These are phyloP conservation scores for Cryptococcus wingfieldii DNA, from an alignment of 1,284 basidiomycete genomes.

Conservation along the genomic window DNA sequence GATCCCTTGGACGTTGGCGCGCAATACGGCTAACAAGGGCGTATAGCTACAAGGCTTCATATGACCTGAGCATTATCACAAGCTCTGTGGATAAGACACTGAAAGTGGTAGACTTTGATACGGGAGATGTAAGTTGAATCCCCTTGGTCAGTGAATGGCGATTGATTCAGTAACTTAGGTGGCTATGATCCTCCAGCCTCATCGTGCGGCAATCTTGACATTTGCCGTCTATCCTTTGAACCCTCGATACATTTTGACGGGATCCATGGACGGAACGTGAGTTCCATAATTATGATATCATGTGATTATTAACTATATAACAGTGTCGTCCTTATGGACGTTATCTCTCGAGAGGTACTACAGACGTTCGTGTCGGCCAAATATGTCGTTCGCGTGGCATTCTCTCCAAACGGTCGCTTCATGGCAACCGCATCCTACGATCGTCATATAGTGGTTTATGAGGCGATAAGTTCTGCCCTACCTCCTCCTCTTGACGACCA, in stretches of 20 bases:
- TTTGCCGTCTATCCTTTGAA: conserved; percentile 43
- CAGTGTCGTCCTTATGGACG: conserved; percentile 38
- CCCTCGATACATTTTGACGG: conserved; percentile 41
- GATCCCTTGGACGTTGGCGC: background rate
- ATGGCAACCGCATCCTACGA: conserved; percentile 48
- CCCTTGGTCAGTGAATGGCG: background rate
- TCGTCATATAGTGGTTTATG: conserved; percentile 40
- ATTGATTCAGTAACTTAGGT: conserved; percentile 21
- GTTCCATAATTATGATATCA: conserved; percentile 8
- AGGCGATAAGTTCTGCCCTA: conserved; percentile 10
- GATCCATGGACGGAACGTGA: conserved; percentile 48
- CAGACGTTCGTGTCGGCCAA: conserved; percentile 43
- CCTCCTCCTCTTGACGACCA: conserved; percentile 8
- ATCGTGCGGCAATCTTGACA: conserved; percentile 44
- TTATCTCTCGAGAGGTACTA: conserved; percentile 33
- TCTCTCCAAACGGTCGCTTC: conserved; percentile 37
- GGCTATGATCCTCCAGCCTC: conserved; percentile 34
- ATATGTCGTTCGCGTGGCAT: conserved; percentile 45
- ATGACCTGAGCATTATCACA: conserved; percentile 57
- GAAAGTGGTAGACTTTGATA: conserved; percentile 65
- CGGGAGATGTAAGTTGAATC: conserved; percentile 57
- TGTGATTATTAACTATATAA: background rate
- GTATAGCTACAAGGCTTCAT: conserved; percentile 25
- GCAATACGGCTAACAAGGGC: background rate
- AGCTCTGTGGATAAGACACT: conserved; percentile 80